Conservation (phyloP, 2,329 filamentous ascomycete species). For the Fusarium decemcellulare region DNA sequence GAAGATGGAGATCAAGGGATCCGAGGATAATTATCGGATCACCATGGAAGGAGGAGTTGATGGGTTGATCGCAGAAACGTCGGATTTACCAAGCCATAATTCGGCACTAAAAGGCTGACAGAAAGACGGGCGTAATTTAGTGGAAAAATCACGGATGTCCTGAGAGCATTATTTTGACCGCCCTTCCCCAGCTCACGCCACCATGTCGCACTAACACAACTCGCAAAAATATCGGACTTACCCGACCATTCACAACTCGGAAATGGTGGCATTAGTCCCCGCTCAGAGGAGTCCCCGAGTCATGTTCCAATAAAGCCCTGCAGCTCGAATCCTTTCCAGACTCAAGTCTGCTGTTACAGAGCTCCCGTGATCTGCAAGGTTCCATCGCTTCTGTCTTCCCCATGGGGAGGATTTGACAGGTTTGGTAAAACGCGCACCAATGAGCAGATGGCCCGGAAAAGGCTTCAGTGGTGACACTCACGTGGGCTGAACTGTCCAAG, state of each 20-base stretch:
- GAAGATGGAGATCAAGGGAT: neutral
- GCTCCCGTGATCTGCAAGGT: conserved; percentile 6
- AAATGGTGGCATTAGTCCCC: neutral
- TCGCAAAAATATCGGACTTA: conserved; percentile 45
- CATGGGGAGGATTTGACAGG: conserved; percentile 25
- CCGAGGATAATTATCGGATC: conserved; percentile 44
- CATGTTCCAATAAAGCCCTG: conserved; percentile 6
- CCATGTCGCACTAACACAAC: too few relatives aligned
- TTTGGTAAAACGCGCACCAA: conserved; percentile 7
- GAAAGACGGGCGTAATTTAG: too few relatives aligned
- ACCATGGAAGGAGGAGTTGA: conserved; percentile 1
- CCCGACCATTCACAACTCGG: neutral
- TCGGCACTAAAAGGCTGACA: too few relatives aligned
- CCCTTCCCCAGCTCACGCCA: too few relatives aligned
- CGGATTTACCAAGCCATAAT: conserved; percentile 30
- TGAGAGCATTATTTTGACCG: too few relatives aligned
- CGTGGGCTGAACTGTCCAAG: neutral
- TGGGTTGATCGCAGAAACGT: conserved; percentile 37
- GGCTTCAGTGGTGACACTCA: neutral
- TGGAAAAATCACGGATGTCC: too few relatives aligned
- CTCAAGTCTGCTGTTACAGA: conserved; percentile 10
- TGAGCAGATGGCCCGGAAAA: neutral
- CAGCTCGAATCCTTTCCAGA: neutral
- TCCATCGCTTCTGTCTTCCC: conserved; percentile 26
- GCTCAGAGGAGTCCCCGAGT: neutral